Base-by-base conservation (phyloP, 345 rosid species). In the Anacardium occidentale region DNA sequence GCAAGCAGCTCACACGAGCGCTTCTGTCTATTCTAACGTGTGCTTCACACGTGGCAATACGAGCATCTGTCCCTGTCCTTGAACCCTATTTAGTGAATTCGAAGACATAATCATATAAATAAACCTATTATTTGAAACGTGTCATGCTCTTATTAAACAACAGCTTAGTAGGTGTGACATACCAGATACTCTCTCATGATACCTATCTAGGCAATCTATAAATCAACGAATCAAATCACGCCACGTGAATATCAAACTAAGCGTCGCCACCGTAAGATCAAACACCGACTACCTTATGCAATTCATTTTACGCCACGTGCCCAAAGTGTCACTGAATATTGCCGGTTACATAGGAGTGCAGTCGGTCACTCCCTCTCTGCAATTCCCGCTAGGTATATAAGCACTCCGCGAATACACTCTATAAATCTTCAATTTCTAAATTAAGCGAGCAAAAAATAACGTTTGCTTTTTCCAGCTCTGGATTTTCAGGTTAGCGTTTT, bases 301-400 rank as follows among this genome's bases (percentile, higher is more conserved):
- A n/a, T 58, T 29, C 5, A 47, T 25, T 5, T 18, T 0, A 0
- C 9, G 80, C 76, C 86, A 79, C 85, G 81, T 80, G 86, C 77
- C 70, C 20, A 0, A 0, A 0, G 0, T 0, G 1, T 4, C 11
- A 70, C 80, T 68, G 8, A 56, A 25, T 13, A 65, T 20, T 55
- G 72, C 73, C 82, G 68, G 81, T 77, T 21, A 25, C 21, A 37
- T 48, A 77, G 86, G 47, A 66, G 61, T 74, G 78, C 80, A 74
- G 82, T 84, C 82, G 76, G 86, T 83, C 62, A 64, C 77, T 76
- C 78, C 75, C 15, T 50, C 72, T 18, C 72, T 52, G 68, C 73
- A 69, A 74, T 80, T 79, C 87, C 88, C 91, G 89, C 88, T 87
- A 70, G 82, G 66, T 75, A 86, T 81, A 82, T 69, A 83, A 73